A percentile compares a stretch with the other conserved stretches of the same genome.
Conservation (phyloP, 1,139 yeast species). For the Blastobotrys arbuscula region DNA sequence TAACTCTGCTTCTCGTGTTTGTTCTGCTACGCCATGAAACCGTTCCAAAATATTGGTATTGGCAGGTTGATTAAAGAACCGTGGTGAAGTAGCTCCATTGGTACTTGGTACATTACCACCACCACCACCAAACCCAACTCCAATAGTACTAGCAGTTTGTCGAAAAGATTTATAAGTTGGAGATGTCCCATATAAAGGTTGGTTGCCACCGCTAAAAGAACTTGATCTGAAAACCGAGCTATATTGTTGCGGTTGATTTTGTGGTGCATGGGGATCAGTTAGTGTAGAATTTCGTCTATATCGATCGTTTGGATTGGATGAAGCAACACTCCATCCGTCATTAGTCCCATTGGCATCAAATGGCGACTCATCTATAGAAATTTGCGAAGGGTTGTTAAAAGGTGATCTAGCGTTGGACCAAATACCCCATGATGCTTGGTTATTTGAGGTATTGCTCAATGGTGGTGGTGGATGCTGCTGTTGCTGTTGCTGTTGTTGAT, state of each 20-base stretch:
- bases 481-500: background rate
- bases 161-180: conserved; percentile 12
- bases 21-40: conserved; percentile 71
- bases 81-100: conserved; percentile 7
- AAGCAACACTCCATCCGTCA: conserved; percentile 6
- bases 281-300: conserved; percentile 13
- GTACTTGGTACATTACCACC: conserved; percentile 4
- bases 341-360: conserved; percentile 5
- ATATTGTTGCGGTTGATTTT: background rate
- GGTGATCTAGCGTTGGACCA: conserved; percentile 10
- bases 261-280: conserved; percentile 10
- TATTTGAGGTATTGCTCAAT: background rate
- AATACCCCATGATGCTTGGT: conserved; percentile 6
- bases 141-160: conserved; percentile 2
- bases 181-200: conserved; percentile 5
- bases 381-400: conserved; percentile 7
- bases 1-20: conserved; percentile 68
- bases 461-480: conserved; percentile 4
- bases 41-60: conserved; percentile 33
- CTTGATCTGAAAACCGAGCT: conserved; percentile 8
- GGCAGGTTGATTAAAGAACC: conserved; percentile 7
- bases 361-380: conserved; percentile 13
- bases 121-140: background rate
- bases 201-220: conserved; percentile 9
- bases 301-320: background rate